These are phyloP conservation scores for Alternaria triticina DNA, from an alignment of 2,329 filamentous ascomycete genomes.

Conservation along the genomic window DNA sequence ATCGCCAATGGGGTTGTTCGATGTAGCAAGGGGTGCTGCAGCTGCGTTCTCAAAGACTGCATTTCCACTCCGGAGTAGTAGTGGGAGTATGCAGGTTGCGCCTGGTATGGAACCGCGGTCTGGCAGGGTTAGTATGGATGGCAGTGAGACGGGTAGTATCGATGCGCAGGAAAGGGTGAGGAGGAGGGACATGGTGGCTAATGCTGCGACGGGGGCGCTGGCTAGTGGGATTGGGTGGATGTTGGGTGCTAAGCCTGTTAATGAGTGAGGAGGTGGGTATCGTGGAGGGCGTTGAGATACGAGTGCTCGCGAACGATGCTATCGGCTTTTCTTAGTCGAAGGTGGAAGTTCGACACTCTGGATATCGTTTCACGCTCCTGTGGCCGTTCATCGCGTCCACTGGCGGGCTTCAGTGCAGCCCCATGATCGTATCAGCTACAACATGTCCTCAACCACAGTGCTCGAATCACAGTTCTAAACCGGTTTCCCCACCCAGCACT, in stretches of 20 bases:
- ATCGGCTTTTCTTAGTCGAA: no score
- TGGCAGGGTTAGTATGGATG: slow-evolving; percentile 35
- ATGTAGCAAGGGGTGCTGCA: slow-evolving; percentile 58
- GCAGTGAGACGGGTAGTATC: slow-evolving; percentile 48
- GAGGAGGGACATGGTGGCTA: slow-evolving; percentile 75
- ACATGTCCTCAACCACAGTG: no score
- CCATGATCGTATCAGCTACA: no score
- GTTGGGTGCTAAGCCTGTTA: slow-evolving; percentile 54
- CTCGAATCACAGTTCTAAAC: no score
- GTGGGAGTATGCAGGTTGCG: slow-evolving; percentile 23
- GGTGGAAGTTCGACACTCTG: no score
- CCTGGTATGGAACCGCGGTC: slow-evolving; percentile 10
- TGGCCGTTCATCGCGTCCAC: no score
- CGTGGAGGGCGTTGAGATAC: no score
- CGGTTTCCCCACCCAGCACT: neutral
- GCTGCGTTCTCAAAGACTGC: slow-evolving; percentile 56
- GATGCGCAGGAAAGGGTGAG: slow-evolving; percentile 55
- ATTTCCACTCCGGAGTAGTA: slow-evolving; percentile 50
- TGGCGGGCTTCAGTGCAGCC: no score
- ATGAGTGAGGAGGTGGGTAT: no score
- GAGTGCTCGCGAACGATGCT: no score
- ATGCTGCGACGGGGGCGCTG: slow-evolving; percentile 67
- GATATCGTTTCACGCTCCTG: no score
- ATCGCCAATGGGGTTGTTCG: slow-evolving; percentile 60
- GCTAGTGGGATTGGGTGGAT: slow-evolving; percentile 71